phyloP scores from a whole-genome alignment of 306 rosid species.

The Quercus glauca region DNA sequence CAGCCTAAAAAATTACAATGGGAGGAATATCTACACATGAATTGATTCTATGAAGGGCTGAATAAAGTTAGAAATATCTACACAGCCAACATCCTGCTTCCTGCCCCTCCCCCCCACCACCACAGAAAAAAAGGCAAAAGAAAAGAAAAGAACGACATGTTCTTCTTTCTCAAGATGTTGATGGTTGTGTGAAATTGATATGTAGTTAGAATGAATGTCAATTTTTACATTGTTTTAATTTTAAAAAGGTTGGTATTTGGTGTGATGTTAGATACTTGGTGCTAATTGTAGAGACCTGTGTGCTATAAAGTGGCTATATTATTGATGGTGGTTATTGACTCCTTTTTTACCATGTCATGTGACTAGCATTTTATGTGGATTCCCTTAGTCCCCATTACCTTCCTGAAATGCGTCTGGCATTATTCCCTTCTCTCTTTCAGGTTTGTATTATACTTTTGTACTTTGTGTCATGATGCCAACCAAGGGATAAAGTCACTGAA shows the following conservation, averaged over 20 bases:
- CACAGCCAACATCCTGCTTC: not conserved
- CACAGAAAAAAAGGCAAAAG: not conserved
- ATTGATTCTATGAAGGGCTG: too few species aligned
- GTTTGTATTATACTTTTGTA: conserved; percentile 68
- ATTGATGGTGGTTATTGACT: not conserved
- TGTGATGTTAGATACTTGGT: not conserved
- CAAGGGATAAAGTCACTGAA: conserved; percentile 64
- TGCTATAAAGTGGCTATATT: not conserved
- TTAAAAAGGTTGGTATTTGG: too few species aligned
- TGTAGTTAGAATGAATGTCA: not conserved
- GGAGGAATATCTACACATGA: too few species aligned
- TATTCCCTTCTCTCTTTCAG: conserved; percentile 39
- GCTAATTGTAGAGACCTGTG: not conserved
- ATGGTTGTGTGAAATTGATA: not conserved
- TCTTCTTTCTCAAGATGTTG: not conserved
- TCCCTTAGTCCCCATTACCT: not conserved
- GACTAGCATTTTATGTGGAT: not conserved
- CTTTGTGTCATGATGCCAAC: conserved; percentile 61
- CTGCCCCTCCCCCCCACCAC: not conserved
- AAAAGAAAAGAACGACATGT: not conserved
- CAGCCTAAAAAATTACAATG: too few species aligned
- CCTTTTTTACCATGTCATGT: not conserved
- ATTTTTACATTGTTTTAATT: not conserved
- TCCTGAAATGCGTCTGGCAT: conserved; percentile 28
- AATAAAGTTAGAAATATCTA: not conserved